These are phyloP conservation scores for Orychophragmus violaceus DNA, from an alignment of 345 rosid species.

Conservation along the genomic window DNA sequence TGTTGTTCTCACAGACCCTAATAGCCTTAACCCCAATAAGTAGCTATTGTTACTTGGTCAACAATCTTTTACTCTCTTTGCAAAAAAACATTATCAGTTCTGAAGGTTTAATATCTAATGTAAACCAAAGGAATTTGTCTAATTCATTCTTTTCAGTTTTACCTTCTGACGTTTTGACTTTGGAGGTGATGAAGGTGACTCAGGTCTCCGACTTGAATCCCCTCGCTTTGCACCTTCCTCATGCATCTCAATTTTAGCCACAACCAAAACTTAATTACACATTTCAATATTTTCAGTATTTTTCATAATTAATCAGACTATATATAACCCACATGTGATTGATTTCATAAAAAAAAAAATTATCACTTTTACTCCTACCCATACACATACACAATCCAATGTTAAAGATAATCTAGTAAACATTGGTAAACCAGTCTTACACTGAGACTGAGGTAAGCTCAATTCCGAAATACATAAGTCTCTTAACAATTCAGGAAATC, in stretches of 20 bases:
- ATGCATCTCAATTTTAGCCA: background rate
- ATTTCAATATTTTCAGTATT: background rate
- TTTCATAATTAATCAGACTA: background rate
- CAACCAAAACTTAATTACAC: background rate
- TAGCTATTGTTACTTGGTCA: too few species aligned
- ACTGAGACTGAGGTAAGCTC: too few species aligned
- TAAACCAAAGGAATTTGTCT: background rate
- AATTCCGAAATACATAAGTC: too few species aligned
- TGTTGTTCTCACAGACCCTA: too few species aligned
- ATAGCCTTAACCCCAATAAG: too few species aligned
- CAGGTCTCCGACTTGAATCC: slow-evolving; percentile 14
- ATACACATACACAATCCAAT: background rate
- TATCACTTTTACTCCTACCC: too few species aligned
- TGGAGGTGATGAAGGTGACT: slow-evolving; percentile 10
- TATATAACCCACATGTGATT: background rate
- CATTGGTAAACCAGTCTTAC: background rate
- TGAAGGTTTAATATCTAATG: background rate
- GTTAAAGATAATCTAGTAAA: background rate
- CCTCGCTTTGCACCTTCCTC: slow-evolving; percentile 8
- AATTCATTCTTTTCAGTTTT: background rate
- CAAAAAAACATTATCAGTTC: background rate
- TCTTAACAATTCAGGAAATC: too few species aligned
- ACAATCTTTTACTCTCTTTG: slow-evolving; percentile 18
- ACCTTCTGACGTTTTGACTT: slow-evolving; percentile 37
- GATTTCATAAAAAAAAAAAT: too few species aligned